A percentile compares a stretch with the other conserved stretches of the same genome.
These are phyloP conservation scores for Rhytidhysteron rufulum DNA, from an alignment of 2,329 filamentous ascomycete species.

Conservation along the genomic window DNA sequence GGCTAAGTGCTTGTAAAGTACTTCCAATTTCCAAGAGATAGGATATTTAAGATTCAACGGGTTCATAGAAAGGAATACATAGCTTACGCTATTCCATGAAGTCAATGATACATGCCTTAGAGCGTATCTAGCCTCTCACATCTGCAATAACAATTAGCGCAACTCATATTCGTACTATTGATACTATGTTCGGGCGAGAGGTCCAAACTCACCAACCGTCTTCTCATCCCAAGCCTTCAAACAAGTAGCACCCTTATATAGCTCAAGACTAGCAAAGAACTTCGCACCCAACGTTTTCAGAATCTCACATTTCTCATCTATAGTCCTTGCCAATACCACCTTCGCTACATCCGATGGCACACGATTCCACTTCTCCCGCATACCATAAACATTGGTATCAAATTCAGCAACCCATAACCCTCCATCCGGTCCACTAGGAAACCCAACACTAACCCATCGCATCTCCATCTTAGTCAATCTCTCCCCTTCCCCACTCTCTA, in stretches of 20 bases:
- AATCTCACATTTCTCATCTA: background rate
- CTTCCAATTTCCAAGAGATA: too few relatives aligned
- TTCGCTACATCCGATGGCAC: background rate
- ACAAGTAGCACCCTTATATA: background rate
- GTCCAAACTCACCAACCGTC: background rate
- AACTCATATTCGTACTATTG: too few relatives aligned
- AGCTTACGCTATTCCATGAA: too few relatives aligned
- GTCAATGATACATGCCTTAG: too few relatives aligned
- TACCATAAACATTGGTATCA: background rate
- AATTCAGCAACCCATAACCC: background rate
- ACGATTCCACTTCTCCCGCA: background rate
- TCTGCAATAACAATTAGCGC: too few relatives aligned
- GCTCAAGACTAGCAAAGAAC: background rate
- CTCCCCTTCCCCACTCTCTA: slow-evolving; percentile 7
- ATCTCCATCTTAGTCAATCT: slow-evolving; percentile 7
- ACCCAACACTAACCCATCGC: slow-evolving; percentile 6
- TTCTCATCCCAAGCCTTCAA: background rate
- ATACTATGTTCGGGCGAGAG: too few relatives aligned
- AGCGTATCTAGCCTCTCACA: too few relatives aligned
- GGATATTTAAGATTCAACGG: too few relatives aligned
- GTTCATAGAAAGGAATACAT: too few relatives aligned
- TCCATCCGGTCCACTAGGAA: background rate
- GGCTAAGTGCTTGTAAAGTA: too few relatives aligned
- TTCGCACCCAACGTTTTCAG: background rate
- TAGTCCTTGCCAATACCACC: background rate